Base-by-base conservation (phyloP, 2,329 filamentous ascomycete species). In the Beauveria medogensis region DNA sequence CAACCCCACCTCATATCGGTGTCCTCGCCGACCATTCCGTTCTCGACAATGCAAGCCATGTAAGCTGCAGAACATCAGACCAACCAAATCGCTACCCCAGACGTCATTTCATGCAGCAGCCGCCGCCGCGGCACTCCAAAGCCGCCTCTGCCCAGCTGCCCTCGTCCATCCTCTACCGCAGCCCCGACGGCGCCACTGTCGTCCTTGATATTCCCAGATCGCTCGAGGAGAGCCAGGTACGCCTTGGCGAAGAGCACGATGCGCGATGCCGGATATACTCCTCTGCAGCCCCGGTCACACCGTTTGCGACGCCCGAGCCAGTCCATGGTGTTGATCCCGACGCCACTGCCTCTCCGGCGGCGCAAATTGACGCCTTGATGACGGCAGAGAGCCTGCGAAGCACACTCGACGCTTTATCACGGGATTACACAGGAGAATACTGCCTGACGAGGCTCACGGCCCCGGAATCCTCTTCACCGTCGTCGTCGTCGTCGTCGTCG, bases 141-240 rank as follows among this genome's bases (percentile, higher is more conserved):
- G 44, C 55, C 44, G 55, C 34, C 46, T 43, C 56, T 51, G 56
- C 40, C 41, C 40, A 28, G 57, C 48, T 46, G 20, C 48, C 63
- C 14, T 65, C 70, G 2, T 73, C 71, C 20, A 62, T 75, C 26
- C 68, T 77, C 56, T 76, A 69, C 62, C 67, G 70, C 54, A 72
- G 63, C 64, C 44, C 52, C 5, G 69, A 73, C 65, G 68, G 73
- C 54, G 77, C 80, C 51, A 72, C 87, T 58, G 76, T 83, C 24
- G 70, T 91, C 28, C 71, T 92, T 56, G 89, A 92, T 67, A 82
- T 91, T 51, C 88, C 89, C 26, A 76, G 78, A 20, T 90, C 89
- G 2, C 82, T 92, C 44, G 85, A 89, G 65, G 78, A 83, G 63
- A 84, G 83, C 20, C 89, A 92, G 72, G 78, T 79, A 40, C 74